Percentiles rank a stretch among this genome's conserved stretches.
Evolutionary conservation across 352 stramenopile species (phyloP).

Genomic region (Pythium insidiosum): DNA sequence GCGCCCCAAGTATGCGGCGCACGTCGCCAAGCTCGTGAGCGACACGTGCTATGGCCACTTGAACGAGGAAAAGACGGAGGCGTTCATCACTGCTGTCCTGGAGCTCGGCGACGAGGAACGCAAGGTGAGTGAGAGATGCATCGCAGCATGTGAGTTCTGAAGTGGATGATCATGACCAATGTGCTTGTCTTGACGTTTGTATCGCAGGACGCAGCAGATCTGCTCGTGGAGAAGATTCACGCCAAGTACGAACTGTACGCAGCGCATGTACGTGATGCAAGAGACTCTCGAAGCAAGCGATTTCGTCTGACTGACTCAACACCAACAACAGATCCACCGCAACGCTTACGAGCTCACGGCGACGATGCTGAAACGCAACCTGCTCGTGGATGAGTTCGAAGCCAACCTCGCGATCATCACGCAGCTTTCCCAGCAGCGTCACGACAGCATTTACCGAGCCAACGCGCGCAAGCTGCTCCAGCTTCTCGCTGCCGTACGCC

Average conservation of each 20-base stretch:
- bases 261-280: conserved; percentile 36
- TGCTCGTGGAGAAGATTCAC: conserved; percentile 79
- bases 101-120: conserved; percentile 60
- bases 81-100: conserved; percentile 58
- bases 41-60: conserved; percentile 75
- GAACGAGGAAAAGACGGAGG: conserved; percentile 61
- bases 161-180: not conserved
- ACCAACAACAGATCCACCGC: conserved; percentile 57
- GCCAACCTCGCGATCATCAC: conserved; percentile 72
- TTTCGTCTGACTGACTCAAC: not conserved
- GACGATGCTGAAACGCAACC: conserved; percentile 66
- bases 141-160: too few species aligned
- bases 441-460: conserved; percentile 75
- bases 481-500: conserved; percentile 65
- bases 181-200: not conserved
- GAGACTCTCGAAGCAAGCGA: too few species aligned
- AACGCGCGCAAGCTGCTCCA: conserved; percentile 80
- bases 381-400: conserved; percentile 76
- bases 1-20: conserved; percentile 42
- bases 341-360: conserved; percentile 69
- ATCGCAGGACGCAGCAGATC: conserved; percentile 60
- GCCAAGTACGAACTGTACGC: conserved; percentile 82
- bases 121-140: too few species aligned
- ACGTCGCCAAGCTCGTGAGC: conserved; percentile 75
- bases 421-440: conserved; percentile 75